Evolutionary conservation across 1,284 basidiomycete species (phyloP), one percentile per base, ranked within the genome.

Genomic region (Austroboletus rostrupii): DNA sequence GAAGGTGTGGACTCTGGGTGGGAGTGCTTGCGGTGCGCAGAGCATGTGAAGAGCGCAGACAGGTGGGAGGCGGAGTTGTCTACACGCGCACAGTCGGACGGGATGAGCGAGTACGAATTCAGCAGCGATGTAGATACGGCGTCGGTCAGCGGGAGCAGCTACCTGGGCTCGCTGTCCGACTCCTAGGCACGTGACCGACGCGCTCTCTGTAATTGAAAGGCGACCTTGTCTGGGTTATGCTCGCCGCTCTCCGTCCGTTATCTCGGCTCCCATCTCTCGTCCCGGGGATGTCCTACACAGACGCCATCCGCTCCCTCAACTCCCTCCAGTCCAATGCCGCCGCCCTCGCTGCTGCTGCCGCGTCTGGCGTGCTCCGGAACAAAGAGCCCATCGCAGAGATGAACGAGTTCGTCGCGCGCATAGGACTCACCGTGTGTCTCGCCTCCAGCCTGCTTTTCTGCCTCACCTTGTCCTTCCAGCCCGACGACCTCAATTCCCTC

Each of bases 281-380:
- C 49, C 58, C 55, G 41, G 67, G 75, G 54, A 80, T 82, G 77
- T 75, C 82, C 3, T 90, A 90, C 62, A 72, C 79, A 58, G 89
- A 94, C 56, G 97, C 97, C 0, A 81, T 99, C 57, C 80, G 87
- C 49, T 77, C 82, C 50, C 80, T 99, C 53, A 99, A 99, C 69
- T 81, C 90, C 31, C 81, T 98, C 26, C 96, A 99, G 69, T 90
- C 87, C 37, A 99, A 99, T 77, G 92, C 93, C 28, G 92, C 92
- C 17, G 84, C 85, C 40, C 80, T 99, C 43, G 92, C 95, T 48
- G 89, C 89, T 23, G 80, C 88, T 38, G 83, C 90, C 46, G 87
- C 87, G 44, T 83, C 85, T 8, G 91, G 91, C 2, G 82, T 82
- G 3, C 79, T 80, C 36, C 68, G 82, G 45, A 89, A 80, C 61